Base-by-base conservation (phyloP, 1,139 yeast genomes). In the Kurtzmaniella quercitrusa region DNA sequence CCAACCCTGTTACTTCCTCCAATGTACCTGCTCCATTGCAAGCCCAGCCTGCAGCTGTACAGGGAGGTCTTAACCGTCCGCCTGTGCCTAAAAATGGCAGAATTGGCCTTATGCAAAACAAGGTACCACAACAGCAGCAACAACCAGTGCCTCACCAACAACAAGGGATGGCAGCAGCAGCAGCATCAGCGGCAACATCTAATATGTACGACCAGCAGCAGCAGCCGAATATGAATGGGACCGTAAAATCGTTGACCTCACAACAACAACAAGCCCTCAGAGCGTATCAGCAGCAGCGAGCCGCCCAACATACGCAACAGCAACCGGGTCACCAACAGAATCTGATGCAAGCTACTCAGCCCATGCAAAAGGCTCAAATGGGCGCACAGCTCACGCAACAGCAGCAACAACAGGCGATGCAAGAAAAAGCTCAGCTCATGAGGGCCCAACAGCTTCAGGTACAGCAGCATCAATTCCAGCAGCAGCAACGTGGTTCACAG, bases 331-430 rank as follows among this genome's bases (percentile, higher is more conserved):
- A 34, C 12, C 38, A 36, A 19, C 38, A 36, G 19, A 19, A 36
- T 40, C 56, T 57, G 56, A 59, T 37, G 58, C 60, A 2, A 55
- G 12, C 15, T 10, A 37, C 3, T 12, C 36, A 11, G 16, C 43
- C 10, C 15, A 31, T 15, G 34, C 43, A 15, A 41, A 34, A 37
- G 2, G 16, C 18, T 23, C 31, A 38, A 16, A 8, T 37, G 31
- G 12, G 14, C 14, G 18, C 21, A 3, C 29, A 15, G 27, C 38
- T 31, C 17, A 12, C 36, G 9, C 40, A 17, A 24, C 36, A 29
- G 37, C 44, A 40, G n/a, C 46, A 39, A 34, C 46, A 49, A 36
- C 24, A 45, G 45, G 19, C 38, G 37, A 33, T 44, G 45, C 40
- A 48, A 6, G 48, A 39, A 11, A 39, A 37, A 21, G 44, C 44